phyloP scores from a whole-genome alignment of 1,284 basidiomycete genomes.

The Irpex sp. region DNA sequence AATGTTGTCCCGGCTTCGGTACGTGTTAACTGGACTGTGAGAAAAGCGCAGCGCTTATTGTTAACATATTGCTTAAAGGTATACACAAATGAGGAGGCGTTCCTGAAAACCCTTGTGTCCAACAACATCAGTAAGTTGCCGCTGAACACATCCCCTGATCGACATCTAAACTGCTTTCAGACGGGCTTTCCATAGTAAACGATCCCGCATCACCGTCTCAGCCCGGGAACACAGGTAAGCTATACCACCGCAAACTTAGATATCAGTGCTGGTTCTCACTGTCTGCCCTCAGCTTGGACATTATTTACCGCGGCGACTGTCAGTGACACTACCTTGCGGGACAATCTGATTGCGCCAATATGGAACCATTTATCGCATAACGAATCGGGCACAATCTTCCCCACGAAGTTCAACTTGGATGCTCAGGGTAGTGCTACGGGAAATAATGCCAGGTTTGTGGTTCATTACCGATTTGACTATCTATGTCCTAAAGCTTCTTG shows the following conservation, averaged over 20 bases:
- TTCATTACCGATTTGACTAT: not conserved
- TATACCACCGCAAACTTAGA: not conserved
- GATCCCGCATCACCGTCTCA: not conserved
- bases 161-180: slow-evolving; percentile 1
- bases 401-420: slow-evolving; percentile 16
- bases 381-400: slow-evolving; percentile 7
- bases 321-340: slow-evolving; percentile 17
- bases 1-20: slow-evolving; percentile 20
- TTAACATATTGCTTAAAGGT: slow-evolving; percentile 7
- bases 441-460: slow-evolving; percentile 18
- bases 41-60: not conserved
- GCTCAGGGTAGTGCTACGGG: slow-evolving; percentile 7
- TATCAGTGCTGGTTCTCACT: not conserved
- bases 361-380: slow-evolving; percentile 21
- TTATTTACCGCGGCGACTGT: slow-evolving; percentile 22
- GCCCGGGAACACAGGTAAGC: slow-evolving; percentile 5
- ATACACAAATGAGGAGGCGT: slow-evolving; percentile 13
- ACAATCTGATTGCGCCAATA: slow-evolving; percentile 18
- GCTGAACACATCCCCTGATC: not conserved
- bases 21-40: not conserved
- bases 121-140: not conserved
- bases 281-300: slow-evolving; percentile 20
- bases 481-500: not conserved
- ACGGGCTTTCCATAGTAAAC: slow-evolving; percentile 19
- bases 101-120: slow-evolving; percentile 9